phyloP scores from a whole-genome alignment of 2,329 filamentous ascomycete genomes.

The Colletotrichum noveboracense region DNA sequence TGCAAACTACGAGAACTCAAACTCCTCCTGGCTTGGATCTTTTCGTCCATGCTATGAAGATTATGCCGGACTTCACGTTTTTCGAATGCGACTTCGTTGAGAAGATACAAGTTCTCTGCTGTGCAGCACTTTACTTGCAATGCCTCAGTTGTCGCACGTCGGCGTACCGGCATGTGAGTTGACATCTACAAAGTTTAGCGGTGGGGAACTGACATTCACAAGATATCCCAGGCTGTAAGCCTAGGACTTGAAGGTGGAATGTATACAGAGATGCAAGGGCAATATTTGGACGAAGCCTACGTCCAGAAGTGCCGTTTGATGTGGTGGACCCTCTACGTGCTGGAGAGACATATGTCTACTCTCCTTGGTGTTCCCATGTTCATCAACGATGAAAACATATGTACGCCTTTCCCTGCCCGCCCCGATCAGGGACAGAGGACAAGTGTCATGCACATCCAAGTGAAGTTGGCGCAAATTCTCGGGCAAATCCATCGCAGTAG shows the following conservation, averaged over 20 bases:
- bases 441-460: background rate
- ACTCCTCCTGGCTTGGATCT: background rate
- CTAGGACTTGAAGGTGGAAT: background rate
- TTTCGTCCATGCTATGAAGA: background rate
- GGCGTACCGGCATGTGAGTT: background rate
- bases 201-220: background rate
- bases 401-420: background rate
- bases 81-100: background rate
- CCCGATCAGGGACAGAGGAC: background rate
- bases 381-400: background rate
- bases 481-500: background rate
- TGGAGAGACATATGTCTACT: background rate
- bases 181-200: background rate
- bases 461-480: background rate
- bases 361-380: background rate
- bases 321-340: background rate
- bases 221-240: background rate
- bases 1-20: background rate
- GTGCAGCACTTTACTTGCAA: background rate
- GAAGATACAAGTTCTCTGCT: background rate
- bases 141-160: background rate
- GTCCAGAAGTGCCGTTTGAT: background rate
- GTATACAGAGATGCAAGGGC: background rate
- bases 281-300: background rate
- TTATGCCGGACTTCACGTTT: background rate